Percentiles rank a stretch among this genome's conserved stretches.
phyloP scores from a whole-genome alignment of 78 protist genomes.

The Monocercomonoides exilis region DNA sequence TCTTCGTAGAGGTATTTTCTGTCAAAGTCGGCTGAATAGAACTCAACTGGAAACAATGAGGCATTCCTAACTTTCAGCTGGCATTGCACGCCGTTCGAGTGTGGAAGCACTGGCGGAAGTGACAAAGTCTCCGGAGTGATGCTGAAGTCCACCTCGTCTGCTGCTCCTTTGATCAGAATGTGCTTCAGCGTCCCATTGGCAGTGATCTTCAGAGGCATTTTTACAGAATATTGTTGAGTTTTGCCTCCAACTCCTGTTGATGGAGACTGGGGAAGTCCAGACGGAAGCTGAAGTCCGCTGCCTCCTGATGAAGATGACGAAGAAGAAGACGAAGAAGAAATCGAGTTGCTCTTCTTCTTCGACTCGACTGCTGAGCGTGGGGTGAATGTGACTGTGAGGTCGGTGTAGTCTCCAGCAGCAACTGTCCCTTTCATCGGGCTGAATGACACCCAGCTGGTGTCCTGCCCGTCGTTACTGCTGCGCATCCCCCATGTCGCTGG shows the following conservation, averaged over 20 bases:
- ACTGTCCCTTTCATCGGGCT: background rate
- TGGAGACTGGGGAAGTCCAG: background rate
- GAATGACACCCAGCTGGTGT: background rate
- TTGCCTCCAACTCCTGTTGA: background rate
- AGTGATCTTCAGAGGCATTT: background rate
- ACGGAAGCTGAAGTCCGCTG: background rate
- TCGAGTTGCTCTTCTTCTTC: no score
- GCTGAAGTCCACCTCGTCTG: background rate
- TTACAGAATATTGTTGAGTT: background rate
- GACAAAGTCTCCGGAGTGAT: background rate
- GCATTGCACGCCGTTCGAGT: constrained; percentile 24
- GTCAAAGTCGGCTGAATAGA: constrained; percentile 45
- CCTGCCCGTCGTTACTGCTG: background rate
- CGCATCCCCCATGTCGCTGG: background rate
- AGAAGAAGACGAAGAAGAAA: no score
- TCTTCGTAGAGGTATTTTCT: constrained; percentile 26
- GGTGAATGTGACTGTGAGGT: background rate
- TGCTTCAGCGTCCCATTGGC: background rate
- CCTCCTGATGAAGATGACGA: no score
- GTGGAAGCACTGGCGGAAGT: background rate
- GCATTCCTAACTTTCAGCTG: background rate
- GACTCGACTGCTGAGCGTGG: no score
- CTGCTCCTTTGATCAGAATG: background rate
- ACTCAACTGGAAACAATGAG: constrained; percentile 18
- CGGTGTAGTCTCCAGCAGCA: background rate